A percentile compares a stretch with the other conserved stretches of the same genome.
Conservation (phyloP, 1,284 basidiomycete genomes). For the Cutaneotrichosporon sp. region DNA sequence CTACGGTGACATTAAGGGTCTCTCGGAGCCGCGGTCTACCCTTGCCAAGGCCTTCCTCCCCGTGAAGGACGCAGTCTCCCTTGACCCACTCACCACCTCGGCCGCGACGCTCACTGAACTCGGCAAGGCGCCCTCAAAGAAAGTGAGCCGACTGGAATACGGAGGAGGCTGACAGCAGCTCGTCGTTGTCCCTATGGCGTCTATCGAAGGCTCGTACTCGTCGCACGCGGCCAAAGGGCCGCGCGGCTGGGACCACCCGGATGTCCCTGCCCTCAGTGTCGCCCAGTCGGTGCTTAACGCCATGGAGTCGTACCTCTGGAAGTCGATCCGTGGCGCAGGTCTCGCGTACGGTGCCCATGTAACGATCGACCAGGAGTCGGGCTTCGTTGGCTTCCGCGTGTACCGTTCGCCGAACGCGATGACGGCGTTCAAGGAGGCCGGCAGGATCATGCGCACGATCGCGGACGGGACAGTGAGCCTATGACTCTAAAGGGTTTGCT, state of each 20-base stretch:
- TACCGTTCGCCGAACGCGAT: conserved; percentile 85
- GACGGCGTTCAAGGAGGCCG: conserved; percentile 78
- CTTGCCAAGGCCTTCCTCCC: conserved; percentile 69
- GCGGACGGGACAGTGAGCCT: conserved; percentile 73
- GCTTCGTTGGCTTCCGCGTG: conserved; percentile 74
- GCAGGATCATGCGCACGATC: conserved; percentile 70
- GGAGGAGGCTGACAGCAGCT: conserved; percentile 58
- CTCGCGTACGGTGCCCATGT: conserved; percentile 90
- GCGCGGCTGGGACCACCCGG: conserved; percentile 72
- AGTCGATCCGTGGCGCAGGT: conserved; percentile 85
- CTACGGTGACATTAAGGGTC: conserved; percentile 73
- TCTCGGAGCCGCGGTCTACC: conserved; percentile 69
- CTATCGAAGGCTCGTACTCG: conserved; percentile 91
- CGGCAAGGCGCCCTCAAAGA: conserved; percentile 70
- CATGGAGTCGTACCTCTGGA: conserved; percentile 92
- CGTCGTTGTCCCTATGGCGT: conserved; percentile 80
- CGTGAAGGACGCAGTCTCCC: conserved; percentile 58
- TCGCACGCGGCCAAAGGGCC: conserved; percentile 77
- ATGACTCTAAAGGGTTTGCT: conserved; percentile 7
- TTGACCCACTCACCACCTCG: conserved; percentile 68
- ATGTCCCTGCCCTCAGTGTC: conserved; percentile 81
- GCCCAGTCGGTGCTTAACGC: conserved; percentile 86
- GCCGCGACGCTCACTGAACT: conserved; percentile 70
- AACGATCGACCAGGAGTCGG: conserved; percentile 74
- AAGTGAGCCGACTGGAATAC: conserved; percentile 55